phyloP scores from a whole-genome alignment of 331 rosid species.

The Phaseolus coccineus region DNA sequence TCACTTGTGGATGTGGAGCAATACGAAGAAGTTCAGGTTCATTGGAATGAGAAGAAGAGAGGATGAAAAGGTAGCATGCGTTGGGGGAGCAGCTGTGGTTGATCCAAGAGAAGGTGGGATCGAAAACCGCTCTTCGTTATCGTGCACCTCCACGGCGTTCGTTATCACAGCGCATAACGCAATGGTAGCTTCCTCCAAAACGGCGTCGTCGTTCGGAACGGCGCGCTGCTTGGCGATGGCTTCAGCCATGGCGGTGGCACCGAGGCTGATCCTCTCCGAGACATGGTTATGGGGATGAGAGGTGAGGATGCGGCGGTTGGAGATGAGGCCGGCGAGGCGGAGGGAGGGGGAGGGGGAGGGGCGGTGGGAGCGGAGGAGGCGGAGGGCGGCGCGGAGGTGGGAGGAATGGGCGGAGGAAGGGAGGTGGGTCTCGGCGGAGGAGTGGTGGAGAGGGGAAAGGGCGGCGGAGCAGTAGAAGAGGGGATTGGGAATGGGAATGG shows the following conservation, averaged over 20 bases:
- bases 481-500: background rate
- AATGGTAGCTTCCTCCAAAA: conserved; percentile 59
- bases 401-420: conserved; percentile 52
- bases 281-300: no score
- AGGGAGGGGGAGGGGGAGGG: conserved; percentile 10
- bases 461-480: conserved; percentile 41
- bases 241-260: conserved; percentile 57
- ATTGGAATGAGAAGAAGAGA: conserved; percentile 15
- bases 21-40: conserved; percentile 41
- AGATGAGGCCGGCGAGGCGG: conserved; percentile 66
- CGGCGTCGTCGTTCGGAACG: conserved; percentile 30
- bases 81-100: conserved; percentile 92
- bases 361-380: conserved; percentile 57
- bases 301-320: conserved; percentile 48
- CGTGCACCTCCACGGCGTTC: conserved; percentile 88
- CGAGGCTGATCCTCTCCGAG: conserved; percentile 48
- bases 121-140: conserved; percentile 63
- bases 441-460: conserved; percentile 25
- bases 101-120: conserved; percentile 68
- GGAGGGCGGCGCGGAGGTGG: conserved; percentile 76
- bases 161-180: conserved; percentile 71
- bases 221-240: conserved; percentile 45
- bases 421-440: conserved; percentile 41
- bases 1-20: conserved; percentile 46
- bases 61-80: conserved; percentile 60